phyloP scores from a whole-genome alignment of 202 grass and related monocot species.

The Schoenoplectus tabernaemontani region DNA sequence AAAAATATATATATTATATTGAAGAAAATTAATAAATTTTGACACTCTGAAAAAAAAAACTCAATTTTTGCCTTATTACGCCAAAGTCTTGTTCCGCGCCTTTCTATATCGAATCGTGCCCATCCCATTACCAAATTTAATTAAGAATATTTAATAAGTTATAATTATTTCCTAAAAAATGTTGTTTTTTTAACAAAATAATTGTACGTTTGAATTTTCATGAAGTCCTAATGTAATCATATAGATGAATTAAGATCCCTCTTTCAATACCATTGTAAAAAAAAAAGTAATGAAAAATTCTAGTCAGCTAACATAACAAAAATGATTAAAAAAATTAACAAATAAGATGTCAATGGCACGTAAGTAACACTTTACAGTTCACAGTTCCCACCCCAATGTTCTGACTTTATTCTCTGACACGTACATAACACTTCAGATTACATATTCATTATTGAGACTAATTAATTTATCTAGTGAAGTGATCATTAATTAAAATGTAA shows the following conservation, averaged over 20 bases:
- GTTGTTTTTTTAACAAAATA: too few species aligned
- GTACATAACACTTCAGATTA: slow-evolving; percentile 4
- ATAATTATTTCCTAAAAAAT: too few species aligned
- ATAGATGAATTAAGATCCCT: background rate
- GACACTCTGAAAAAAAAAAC: too few species aligned
- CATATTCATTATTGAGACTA: background rate
- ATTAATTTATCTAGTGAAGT: background rate
- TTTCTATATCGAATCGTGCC: too few species aligned
- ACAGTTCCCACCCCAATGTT: background rate
- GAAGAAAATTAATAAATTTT: too few species aligned
- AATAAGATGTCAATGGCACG: background rate
- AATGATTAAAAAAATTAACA: background rate
- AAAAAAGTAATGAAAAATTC: background rate
- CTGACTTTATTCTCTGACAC: background rate
- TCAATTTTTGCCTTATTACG: too few species aligned
- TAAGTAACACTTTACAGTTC: slow-evolving; percentile 7
- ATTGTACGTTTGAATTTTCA: too few species aligned
- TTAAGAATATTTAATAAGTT: too few species aligned
- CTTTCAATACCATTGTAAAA: background rate
- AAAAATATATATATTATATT: too few species aligned
- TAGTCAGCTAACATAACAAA: background rate
- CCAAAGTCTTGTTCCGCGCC: too few species aligned
- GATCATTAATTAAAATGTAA: background rate
- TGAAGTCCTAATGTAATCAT: too few species aligned
- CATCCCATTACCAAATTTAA: too few species aligned